Evolutionary conservation across 345 rosid species (phyloP).

Genomic region (Populus alba): DNA sequence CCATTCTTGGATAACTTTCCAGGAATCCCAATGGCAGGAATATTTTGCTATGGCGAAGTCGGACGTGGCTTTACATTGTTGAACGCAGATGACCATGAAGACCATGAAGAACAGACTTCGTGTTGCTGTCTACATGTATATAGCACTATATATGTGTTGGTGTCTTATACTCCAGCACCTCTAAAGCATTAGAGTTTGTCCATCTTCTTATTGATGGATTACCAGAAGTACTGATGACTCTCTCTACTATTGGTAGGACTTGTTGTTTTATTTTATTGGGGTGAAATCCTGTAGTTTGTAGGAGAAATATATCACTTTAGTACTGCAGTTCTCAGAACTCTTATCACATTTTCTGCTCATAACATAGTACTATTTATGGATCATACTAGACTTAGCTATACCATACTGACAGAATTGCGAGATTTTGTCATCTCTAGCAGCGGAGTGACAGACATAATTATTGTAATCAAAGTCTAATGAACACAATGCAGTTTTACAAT

Average conservation of each 20-base stretch:
- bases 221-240: too few relatives aligned
- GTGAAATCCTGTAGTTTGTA: too few relatives aligned
- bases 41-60: slow-evolving; percentile 64
- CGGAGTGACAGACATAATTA: too few relatives aligned
- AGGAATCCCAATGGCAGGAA: slow-evolving; percentile 53
- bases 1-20: slow-evolving; percentile 72
- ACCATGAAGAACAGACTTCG: slow-evolving; percentile 22
- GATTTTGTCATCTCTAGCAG: too few relatives aligned
- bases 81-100: not conserved
- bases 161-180: slow-evolving; percentile 36
- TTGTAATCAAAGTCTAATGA: not conserved
- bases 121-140: slow-evolving; percentile 46
- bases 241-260: not conserved
- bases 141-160: slow-evolving; percentile 61
- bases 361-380: too few relatives aligned
- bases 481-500: slow-evolving; percentile 10
- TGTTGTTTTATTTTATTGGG: too few relatives aligned
- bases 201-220: too few relatives aligned
- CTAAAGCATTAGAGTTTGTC: slow-evolving; percentile 1
- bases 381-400: too few relatives aligned
- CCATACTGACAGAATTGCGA: too few relatives aligned
- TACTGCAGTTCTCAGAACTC: not conserved
- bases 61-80: slow-evolving; percentile 37
- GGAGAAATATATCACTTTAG: not conserved
- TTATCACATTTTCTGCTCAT: not conserved